Percentiles rank a stretch among this genome's conserved stretches.
Evolutionary conservation across 352 stramenopile genomes (phyloP).

Genomic region (Phytophthora sp.): DNA sequence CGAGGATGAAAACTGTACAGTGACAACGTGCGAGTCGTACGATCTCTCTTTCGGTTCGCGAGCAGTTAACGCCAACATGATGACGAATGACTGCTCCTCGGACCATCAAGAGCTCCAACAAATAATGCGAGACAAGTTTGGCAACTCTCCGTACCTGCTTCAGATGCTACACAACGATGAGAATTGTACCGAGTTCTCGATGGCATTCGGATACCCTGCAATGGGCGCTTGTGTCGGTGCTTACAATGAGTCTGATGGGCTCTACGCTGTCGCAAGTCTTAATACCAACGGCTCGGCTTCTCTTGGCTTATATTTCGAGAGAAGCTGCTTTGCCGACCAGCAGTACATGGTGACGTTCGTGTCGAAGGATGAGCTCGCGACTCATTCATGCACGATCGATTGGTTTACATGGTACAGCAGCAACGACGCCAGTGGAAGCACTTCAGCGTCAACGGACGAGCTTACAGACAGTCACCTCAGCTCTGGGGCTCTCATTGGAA

Average conservation of each 20-base stretch:
- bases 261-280: slow-evolving; percentile 24
- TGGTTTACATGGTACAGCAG: slow-evolving; percentile 34
- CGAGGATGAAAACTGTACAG: slow-evolving; percentile 21
- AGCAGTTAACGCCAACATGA: slow-evolving; percentile 31
- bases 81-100: slow-evolving; percentile 30
- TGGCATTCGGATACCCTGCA: slow-evolving; percentile 27
- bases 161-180: slow-evolving; percentile 26
- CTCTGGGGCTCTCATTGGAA: slow-evolving; percentile 25
- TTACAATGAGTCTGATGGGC: slow-evolving; percentile 32
- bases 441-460: not conserved
- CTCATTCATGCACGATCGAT: slow-evolving; percentile 27
- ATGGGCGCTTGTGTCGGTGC: slow-evolving; percentile 29
- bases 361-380: slow-evolving; percentile 9
- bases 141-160: slow-evolving; percentile 31
- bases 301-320: slow-evolving; percentile 17
- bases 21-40: slow-evolving; percentile 16
- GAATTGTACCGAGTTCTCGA: slow-evolving; percentile 30
- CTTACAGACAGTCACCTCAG: not conserved
- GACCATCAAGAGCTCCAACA: slow-evolving; percentile 16
- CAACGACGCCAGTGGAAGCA: slow-evolving; percentile 23
- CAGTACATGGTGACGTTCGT: slow-evolving; percentile 28
- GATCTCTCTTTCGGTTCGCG: slow-evolving; percentile 18
- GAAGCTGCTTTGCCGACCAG: slow-evolving; percentile 24
- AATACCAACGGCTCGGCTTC: slow-evolving; percentile 23
- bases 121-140: slow-evolving; percentile 30